Evolutionary conservation across 164 flowering plant genomes (phyloP), one percentile per base, ranked within the genome.

Genomic region (Annona cherimola): DNA sequence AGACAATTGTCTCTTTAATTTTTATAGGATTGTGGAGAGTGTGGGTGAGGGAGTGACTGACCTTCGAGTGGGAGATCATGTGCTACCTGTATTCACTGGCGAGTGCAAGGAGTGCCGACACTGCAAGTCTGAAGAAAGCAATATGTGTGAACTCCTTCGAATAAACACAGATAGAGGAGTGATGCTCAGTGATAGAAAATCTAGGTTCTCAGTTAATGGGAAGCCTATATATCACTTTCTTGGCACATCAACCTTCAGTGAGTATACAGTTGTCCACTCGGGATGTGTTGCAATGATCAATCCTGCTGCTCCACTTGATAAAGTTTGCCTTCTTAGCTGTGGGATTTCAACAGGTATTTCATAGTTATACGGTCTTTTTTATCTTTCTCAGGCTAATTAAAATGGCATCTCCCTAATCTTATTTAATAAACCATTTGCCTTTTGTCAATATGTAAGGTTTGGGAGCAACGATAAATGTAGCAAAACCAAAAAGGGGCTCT

Each of bases 401-500:
- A 16, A 50, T 50, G 57, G 44, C 9, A 50, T 50, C 3, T 50
- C 57, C 57, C 57, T 50, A 50, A 50, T 50, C 14, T 50, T 50
- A 16, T 50, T 4, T 69, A 59, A 61, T 61, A 16, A 26, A 18
- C 20, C 57, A 42, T 62, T 45, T 43, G 40, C 57, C 20, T 4
- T 50, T 11, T 5, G 9, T 26, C 35, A 26, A 26, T 26, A 26
- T 46, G 75, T 4, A n/a, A 86, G 94, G 97, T 50, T 81, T 90
- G 74, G 94, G 94, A 67, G 95, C 94, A 7, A 71, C 89, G n/a
- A 35, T 90, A 63, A 92, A 92, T 83, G 93, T 90, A 65, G 95
- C 97, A 19, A 90, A 89, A 77, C 95, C 95, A 1, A 66, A 73
- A 8, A 80, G 77, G 72, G 93, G 95, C 26, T 84, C 86, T 4